A percentile compares a stretch with the other conserved stretches of the same genome.
phyloP scores from a whole-genome alignment of 2,329 filamentous ascomycete genomes.

The Apiospora kogelbergensis region DNA sequence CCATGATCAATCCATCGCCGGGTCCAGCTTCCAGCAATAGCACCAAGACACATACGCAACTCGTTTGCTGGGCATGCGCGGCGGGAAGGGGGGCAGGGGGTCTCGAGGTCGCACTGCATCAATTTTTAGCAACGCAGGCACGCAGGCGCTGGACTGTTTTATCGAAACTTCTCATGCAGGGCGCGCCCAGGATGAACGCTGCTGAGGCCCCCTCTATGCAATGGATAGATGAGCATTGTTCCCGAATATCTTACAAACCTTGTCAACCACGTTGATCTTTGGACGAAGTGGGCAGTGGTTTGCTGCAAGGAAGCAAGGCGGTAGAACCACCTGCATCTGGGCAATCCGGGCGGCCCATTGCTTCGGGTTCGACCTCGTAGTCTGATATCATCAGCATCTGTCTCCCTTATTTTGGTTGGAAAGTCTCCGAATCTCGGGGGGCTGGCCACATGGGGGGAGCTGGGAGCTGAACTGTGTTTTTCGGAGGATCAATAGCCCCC shows the following conservation, averaged over 20 bases:
- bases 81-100: background rate
- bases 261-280: conserved; percentile 1
- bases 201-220: background rate
- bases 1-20: background rate
- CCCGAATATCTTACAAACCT: background rate
- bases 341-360: background rate
- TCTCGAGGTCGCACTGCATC: background rate
- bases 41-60: background rate
- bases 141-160: background rate
- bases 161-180: background rate
- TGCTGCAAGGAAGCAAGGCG: conserved; percentile 4
- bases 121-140: background rate
- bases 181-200: background rate
- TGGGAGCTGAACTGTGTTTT: conserved; percentile 1
- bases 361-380: background rate
- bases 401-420: background rate
- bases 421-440: conserved; percentile 1
- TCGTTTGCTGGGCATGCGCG: background rate
- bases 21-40: background rate
- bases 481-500: background rate
- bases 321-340: background rate
- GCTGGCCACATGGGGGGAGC: background rate
- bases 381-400: background rate
- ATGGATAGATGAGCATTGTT: background rate
- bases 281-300: background rate